Percentiles rank a stretch among this genome's conserved stretches.
phyloP scores from a whole-genome alignment of 805 yeast genomes.

The Komagataella populi region DNA sequence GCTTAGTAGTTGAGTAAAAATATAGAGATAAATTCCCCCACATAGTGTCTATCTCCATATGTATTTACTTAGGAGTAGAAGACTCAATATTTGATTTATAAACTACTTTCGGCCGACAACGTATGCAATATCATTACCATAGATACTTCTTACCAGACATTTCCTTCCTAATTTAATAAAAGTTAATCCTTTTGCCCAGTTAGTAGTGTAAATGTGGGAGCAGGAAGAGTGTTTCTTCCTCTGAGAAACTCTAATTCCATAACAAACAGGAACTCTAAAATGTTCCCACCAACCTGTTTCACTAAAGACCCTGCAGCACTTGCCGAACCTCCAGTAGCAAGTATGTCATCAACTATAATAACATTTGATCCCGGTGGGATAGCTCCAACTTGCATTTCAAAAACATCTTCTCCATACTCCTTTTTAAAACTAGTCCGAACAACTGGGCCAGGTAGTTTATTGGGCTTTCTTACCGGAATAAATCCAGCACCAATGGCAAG shows the following conservation, averaged over 20 bases:
- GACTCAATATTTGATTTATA: too few relatives aligned
- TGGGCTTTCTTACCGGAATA: slow-evolving; percentile 90
- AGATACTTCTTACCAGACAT: neutral
- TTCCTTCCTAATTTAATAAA: neutral
- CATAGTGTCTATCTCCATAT: too few relatives aligned
- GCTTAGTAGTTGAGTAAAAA: too few relatives aligned
- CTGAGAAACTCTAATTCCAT: slow-evolving; percentile 92
- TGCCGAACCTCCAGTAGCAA: slow-evolving; percentile 98
- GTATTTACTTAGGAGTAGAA: too few relatives aligned
- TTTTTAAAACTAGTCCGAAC: slow-evolving; percentile 63
- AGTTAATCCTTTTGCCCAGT: slow-evolving; percentile 56
- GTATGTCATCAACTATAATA: slow-evolving; percentile 85
- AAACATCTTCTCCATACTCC: slow-evolving; percentile 86
- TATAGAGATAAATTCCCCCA: too few relatives aligned
- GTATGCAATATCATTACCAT: neutral
- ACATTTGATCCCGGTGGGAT: slow-evolving; percentile 74
- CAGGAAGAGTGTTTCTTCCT: slow-evolving; percentile 78
- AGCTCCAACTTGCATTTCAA: slow-evolving; percentile 78
- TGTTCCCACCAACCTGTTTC: slow-evolving; percentile 47
- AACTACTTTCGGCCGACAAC: neutral
- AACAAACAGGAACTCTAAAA: slow-evolving; percentile 74
- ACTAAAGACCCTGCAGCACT: slow-evolving; percentile 85
- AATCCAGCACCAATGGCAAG: slow-evolving; percentile 81
- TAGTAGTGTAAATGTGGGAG: slow-evolving; percentile 82
- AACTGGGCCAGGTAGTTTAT: slow-evolving; percentile 85